Evolutionary conservation across 1,139 yeast species (phyloP), one percentile per base, ranked within the genome.

Genomic region (Citeromyces hawaiiensis): DNA sequence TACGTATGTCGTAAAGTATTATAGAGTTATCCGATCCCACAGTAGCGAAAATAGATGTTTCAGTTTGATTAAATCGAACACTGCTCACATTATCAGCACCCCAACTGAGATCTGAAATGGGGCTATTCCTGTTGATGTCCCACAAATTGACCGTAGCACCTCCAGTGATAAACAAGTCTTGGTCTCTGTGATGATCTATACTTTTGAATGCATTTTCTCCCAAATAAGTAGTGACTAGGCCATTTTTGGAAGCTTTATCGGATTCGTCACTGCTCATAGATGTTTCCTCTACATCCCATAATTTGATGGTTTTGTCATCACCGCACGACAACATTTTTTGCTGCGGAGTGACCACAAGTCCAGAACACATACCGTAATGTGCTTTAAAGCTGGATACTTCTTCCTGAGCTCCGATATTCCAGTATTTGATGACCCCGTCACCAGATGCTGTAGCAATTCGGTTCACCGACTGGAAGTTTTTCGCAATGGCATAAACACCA

Each of bases 21-120:
- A 91, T 70, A 2, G 96, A 82, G 49, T 94, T 82, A 57, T 91
- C 98, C 39, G 88, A 75, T 4, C 98, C 98, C 2, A 95, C 77
- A 45, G 94, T 77, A 21, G 97, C 97, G 38, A 93, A 59, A 11
- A 93, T 70, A 39, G 87, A 83, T 3, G 95, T 83, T 55, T 93
- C 96, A 0, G 95, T 83, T 57, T 78, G 79, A 59, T 91, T 93
- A 62, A 91, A 91, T 52, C 77, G 77, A 37, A 88, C 96, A 4
- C 80, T 67, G 43, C 70, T 78, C 43, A 88, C 69, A 54, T 86
- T 86, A 56, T 93, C 98, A 7, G 95, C 94, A 37, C 97, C 98
- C 98, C 98, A 93, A 2, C 93, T 76, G 44, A 91, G 64, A 50
- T 86, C 72, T 14, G 85, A 68, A 7, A 82, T 59, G 25, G 95